Evolutionary conservation across 2,329 filamentous ascomycete species (phyloP), one percentile per base, ranked within the genome.

Genomic region (Coniochaeta sp.): DNA sequence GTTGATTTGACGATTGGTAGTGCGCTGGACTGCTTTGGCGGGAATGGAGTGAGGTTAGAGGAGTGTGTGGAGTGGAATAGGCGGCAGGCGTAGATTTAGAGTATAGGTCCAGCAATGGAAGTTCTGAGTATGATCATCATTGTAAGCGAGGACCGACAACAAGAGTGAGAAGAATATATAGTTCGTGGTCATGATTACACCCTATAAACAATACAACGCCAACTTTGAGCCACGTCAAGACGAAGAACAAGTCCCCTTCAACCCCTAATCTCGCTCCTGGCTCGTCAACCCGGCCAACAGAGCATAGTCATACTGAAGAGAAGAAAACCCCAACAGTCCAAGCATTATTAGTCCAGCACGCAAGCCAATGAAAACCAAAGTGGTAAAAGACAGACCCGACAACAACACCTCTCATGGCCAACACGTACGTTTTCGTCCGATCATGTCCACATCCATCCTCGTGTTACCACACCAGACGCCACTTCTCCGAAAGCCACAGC

Each of bases 1-100:
- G 85, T 97, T 20, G 91, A 99, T 65, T 74, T 99, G 60, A 99
- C 94, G 0, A 97, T 97, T 64, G 94, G 94, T 12, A 97, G 94
- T 66, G 94, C 94, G 1, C 71, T 99, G 61, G 94, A 99, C 71
- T 91, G 96, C 58, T 99, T 99, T 67, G 94, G 94, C 8, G 94
- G 94, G 1, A 83, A 76, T 16, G 88, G 89, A 1, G 90, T 96
- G 51, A 89, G 80, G 56, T 91, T 97, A 64, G 85, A 87, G 30
- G 91, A 96, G 52, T 97, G 92, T 66, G 85, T 96, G 32, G 74
- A 76, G 60, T 99, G 94, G 94, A 97, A 97, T 65, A 71, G 68
- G 57, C 66, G 65, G 53, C 75, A 80, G 61, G 58, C 63, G 45
- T 40, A 52, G n/a, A 47, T n/a, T 3, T 28, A 27, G 6, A n/a